These are phyloP conservation scores for Backusella tuberculispora DNA, from an alignment of 192 early-diverging fungal species.

Conservation along the genomic window DNA sequence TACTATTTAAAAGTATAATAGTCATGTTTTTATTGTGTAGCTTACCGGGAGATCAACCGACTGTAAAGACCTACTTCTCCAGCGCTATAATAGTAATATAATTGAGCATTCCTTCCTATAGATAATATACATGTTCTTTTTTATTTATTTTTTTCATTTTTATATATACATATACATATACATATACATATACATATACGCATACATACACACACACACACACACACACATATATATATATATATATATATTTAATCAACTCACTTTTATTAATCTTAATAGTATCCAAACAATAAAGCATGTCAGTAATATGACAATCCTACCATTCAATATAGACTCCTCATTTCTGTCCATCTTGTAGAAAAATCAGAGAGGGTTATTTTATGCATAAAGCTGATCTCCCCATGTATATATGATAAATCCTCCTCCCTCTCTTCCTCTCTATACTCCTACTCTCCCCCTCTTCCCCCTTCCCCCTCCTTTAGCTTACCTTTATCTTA, in stretches of 20 bases:
- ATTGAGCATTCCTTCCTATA: neutral
- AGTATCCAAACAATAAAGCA: conserved; percentile 12
- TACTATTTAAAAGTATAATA: neutral
- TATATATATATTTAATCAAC: neutral
- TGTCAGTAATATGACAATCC: neutral
- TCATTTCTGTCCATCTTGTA: neutral
- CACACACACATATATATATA: no score
- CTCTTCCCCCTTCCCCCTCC: neutral
- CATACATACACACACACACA: no score
- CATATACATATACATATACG: no score
- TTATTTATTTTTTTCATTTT: neutral
- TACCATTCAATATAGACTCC: conserved; percentile 9
- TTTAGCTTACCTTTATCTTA: neutral
- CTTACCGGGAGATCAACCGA: conserved; percentile 11
- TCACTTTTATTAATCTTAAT: conserved; percentile 9
- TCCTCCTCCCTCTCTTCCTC: neutral
- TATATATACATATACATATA: no score
- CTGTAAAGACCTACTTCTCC: conserved; percentile 1
- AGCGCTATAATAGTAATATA: neutral
- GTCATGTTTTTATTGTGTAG: neutral
- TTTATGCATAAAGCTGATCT: conserved; percentile 10
- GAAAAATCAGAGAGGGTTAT: neutral
- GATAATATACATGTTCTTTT: neutral
- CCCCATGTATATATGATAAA: neutral
- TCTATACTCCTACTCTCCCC: neutral